phyloP scores from a whole-genome alignment of 2,329 filamentous ascomycete species.

The Sphaerulina vaccinii region DNA sequence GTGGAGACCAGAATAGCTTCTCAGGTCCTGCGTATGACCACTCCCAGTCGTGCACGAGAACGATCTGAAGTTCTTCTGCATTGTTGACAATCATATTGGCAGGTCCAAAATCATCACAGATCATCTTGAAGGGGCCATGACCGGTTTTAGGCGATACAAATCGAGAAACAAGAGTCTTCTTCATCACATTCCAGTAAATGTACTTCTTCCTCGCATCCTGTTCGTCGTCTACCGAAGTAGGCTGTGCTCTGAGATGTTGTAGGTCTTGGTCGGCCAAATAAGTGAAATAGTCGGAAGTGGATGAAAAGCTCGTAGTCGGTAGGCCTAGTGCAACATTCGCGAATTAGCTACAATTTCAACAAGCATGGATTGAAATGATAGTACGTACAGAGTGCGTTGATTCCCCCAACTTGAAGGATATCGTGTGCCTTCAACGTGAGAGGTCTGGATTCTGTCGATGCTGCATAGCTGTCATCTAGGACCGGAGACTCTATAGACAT shows the following conservation, averaged over 20 bases:
- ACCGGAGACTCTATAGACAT: conserved; percentile 2
- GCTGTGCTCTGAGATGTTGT: conserved; percentile 29
- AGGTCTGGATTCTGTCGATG: conserved; percentile 8
- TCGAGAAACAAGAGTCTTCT: conserved; percentile 6
- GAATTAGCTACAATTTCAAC: conserved; percentile 1
- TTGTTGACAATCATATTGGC: conserved; percentile 29
- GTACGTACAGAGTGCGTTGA: conserved; percentile 10
- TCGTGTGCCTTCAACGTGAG: conserved; percentile 17
- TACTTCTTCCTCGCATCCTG: conserved; percentile 32
- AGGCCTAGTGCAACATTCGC: conserved; percentile 5
- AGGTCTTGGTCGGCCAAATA: conserved; percentile 27
- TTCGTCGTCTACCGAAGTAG: conserved; percentile 27
- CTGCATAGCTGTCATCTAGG: conserved; percentile 5
- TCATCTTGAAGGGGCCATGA: conserved; percentile 18
- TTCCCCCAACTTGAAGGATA: conserved; percentile 12
- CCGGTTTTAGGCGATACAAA: conserved; percentile 13
- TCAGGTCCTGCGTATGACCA: conserved; percentile 28
- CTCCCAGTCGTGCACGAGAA: conserved; percentile 30
- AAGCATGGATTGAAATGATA: conserved; percentile 2
- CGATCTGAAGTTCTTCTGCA: conserved; percentile 23
- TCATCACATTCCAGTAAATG: conserved; percentile 18
- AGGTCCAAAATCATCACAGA: conserved; percentile 28
- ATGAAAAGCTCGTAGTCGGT: conserved; percentile 5
- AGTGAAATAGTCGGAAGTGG: conserved; percentile 25
- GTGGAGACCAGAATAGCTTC: conserved; percentile 26